phyloP scores from a whole-genome alignment of 345 rosid genomes.

The Pugionium dolabratum region DNA sequence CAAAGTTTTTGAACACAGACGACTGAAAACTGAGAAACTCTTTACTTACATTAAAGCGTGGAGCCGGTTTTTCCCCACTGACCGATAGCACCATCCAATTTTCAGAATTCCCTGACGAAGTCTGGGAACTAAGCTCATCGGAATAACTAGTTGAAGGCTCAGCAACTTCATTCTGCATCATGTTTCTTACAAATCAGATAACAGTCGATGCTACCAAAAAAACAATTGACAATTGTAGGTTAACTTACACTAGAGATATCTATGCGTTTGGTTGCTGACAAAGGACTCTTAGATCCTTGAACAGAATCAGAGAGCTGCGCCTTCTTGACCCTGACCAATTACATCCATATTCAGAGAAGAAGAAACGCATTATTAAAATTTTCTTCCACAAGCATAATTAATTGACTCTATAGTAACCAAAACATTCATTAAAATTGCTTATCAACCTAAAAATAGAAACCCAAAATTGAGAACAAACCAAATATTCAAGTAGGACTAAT shows the following conservation, averaged over 20 bases:
- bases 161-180: slow-evolving; percentile 54
- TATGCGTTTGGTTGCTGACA: slow-evolving; percentile 57
- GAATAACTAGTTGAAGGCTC: slow-evolving; percentile 48
- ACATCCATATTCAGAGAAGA: slow-evolving; percentile 21
- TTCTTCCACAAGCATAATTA: no score
- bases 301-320: slow-evolving; percentile 86
- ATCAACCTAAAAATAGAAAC: background rate
- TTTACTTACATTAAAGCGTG: slow-evolving; percentile 72
- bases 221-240: background rate
- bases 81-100: slow-evolving; percentile 82
- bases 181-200: slow-evolving; percentile 20
- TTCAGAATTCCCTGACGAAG: slow-evolving; percentile 60
- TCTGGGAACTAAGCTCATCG: slow-evolving; percentile 55
- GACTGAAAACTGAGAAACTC: slow-evolving; percentile 4
- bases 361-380: background rate
- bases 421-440: background rate
- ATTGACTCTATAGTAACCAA: background rate
- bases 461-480: no score
- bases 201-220: background rate
- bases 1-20: slow-evolving; percentile 14
- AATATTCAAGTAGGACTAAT: no score
- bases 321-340: slow-evolving; percentile 73
- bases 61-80: slow-evolving; percentile 74
- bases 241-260: slow-evolving; percentile 56
- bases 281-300: slow-evolving; percentile 74